Evolutionary conservation across 345 rosid species (phyloP), one percentile per base, ranked within the genome.

Genomic region (Cardamine resedifolia): DNA sequence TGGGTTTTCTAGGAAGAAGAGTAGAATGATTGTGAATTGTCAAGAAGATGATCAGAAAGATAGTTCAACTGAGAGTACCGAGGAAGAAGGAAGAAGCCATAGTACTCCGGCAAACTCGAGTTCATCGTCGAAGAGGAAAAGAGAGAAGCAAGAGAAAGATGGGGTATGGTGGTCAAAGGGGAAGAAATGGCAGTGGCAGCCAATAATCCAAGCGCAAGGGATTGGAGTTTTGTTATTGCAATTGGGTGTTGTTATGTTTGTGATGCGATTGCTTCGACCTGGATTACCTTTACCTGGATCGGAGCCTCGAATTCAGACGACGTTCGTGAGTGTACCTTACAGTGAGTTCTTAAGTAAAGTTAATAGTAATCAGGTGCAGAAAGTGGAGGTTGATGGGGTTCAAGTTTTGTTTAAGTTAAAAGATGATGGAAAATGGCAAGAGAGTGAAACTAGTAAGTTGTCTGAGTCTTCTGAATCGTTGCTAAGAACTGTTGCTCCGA

Each of bases 311-410:
- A 81, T 80, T 2, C 94, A 85, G 24, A 85, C 92, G 6, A 82
- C 82, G 15, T 80, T 85, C 23, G 60, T 88, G 24, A 83, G 85
- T 39, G 97, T 95, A 1, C 98, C 99, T 6, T 95, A 91, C 67
- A 91, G 97, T 56, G 97, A 88, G 2, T 95, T 95, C 52, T 80
- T 95, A 73, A 83, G 87, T 70, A 92, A 84, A 77, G 87, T 91
- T 51, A 88, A 59, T 21, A 60, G 68, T 50, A 83, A 91, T 65
- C 85, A 82, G 74, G 96, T 95, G 80, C 84, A 83, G 74, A 91
- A 91, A 68, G 99, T 88, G 58, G 98, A 90, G 75, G 93, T 91
- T 0, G 96, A 91, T 78, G 98, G 97, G 1, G 92, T 90, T 36
- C 90, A 86, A 55, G 73, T 92, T 71, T 85, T 84, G 88, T 95